These are phyloP conservation scores for Athelia psychrophila DNA, from an alignment of 1,284 basidiomycete species.

Conservation along the genomic window DNA sequence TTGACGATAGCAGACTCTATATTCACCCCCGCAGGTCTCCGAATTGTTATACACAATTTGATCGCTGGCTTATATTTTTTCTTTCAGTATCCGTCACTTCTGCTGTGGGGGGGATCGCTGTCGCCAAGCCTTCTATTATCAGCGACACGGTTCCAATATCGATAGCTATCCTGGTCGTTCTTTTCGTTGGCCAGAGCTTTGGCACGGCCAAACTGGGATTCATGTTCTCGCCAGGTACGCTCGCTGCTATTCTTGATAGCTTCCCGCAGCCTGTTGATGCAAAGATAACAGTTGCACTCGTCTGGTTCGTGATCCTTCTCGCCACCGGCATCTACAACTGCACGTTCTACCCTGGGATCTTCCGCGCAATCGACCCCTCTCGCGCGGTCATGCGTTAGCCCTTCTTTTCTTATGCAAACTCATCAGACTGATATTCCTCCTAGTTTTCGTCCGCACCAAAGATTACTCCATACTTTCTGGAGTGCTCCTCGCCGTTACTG, in stretches of 20 bases:
- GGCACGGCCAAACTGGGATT: constrained; percentile 52
- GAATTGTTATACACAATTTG: no score
- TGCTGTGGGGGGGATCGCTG: constrained; percentile 63
- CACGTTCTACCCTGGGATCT: constrained; percentile 51
- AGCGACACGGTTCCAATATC: constrained; percentile 54
- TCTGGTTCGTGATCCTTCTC: constrained; percentile 55
- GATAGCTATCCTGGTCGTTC: constrained; percentile 53
- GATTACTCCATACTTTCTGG: constrained; percentile 63
- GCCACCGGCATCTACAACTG: constrained; percentile 60
- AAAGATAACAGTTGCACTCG: constrained; percentile 40
- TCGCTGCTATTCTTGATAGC: background rate
- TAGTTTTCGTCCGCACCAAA: constrained; percentile 63
- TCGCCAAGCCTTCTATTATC: constrained; percentile 48
- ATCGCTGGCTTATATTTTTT: no score
- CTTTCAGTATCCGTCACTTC: constrained; percentile 56
- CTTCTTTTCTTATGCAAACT: background rate
- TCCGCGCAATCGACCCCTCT: constrained; percentile 66
- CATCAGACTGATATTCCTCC: background rate
- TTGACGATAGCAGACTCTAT: constrained; percentile 64
- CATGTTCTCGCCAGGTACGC: constrained; percentile 52
- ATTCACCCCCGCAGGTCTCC: constrained; percentile 47
- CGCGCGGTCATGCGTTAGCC: constrained; percentile 55
- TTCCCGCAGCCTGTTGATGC: background rate
- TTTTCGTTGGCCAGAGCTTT: constrained; percentile 59
- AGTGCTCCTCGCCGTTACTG: constrained; percentile 61